These are phyloP conservation scores for Kwoniella pini DNA, from an alignment of 768 basidiomycete species.

Conservation along the genomic window DNA sequence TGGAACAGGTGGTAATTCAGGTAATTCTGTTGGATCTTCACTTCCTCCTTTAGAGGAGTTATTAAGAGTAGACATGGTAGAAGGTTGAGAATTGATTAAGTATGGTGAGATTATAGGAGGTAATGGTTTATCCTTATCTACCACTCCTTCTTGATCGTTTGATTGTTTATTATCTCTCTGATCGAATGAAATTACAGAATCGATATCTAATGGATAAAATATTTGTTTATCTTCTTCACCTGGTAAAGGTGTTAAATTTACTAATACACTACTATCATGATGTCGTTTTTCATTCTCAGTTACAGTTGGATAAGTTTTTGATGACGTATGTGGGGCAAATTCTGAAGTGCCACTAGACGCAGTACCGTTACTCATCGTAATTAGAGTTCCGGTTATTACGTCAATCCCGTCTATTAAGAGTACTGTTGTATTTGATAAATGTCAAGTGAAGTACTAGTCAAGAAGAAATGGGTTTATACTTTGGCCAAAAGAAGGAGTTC, in stretches of 20 bases:
- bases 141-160: not conserved
- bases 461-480: not conserved
- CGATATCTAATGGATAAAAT: constrained; percentile 15
- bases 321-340: constrained; percentile 22
- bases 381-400: too few relatives aligned
- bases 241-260: constrained; percentile 19
- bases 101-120: constrained; percentile 1
- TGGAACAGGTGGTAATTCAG: constrained; percentile 45
- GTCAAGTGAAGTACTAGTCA: not conserved
- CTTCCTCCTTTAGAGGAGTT: not conserved
- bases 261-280: constrained; percentile 6
- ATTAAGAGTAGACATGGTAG: not conserved
- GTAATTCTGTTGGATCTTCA: constrained; percentile 16
- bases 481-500: too few relatives aligned
- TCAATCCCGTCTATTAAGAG: not conserved
- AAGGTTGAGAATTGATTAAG: too few relatives aligned
- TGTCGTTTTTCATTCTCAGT: constrained; percentile 1
- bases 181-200: not conserved
- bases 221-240: constrained; percentile 21
- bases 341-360: not conserved
- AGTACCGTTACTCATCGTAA: not conserved
- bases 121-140: constrained; percentile 10
- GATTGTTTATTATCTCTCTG: too few relatives aligned
- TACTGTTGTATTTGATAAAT: not conserved
- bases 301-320: not conserved